Evolutionary conservation across 495 filamentous ascomycete genomes (phyloP), one percentile per base, ranked within the genome.

Genomic region (Apiosordaria backusii): DNA sequence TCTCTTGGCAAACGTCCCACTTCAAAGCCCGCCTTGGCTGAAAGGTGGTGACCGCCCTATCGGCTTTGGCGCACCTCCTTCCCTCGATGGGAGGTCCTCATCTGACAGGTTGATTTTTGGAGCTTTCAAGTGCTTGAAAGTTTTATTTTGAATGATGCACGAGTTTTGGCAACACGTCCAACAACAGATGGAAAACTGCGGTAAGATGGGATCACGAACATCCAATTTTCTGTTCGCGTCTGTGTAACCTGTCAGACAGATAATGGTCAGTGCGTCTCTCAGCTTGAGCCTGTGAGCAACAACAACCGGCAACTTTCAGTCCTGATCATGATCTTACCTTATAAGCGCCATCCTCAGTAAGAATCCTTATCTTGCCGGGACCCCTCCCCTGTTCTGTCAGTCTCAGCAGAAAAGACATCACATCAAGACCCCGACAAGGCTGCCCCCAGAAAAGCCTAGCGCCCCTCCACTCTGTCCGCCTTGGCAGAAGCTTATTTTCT

Each of bases 11-110:
- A 55, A 55, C 5, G 52, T 15, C 52, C n/a, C 16, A 15, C 35
- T 45, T 45, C 35, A 23, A 55, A 55, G 52, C 52, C 52, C 52
- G 52, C 52, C 52, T 55, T 55, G 52, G 52, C 52, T 55, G n/a
- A 23, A 55, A 23, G 4, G 21, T 21, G 35, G 35, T 22, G n/a
- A 55, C 19, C 52, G 22, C 52, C 52, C 52, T 55, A 23, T 55
- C 52, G 52, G 52, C 16, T 55, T 55, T 55, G n/a, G 35, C 35
- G 35, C 35, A 45, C 1, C 35, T 45, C 35, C 35, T 45, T 45
- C 35, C 35, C 16, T 7, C 10, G 35, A 45, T 45, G 16, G 35
- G 9, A 45, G 10, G 35, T 2, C 35, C 35, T 45, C 9, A 45
- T 13, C 35, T 45, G 35, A 45, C 35, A 45, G 35, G 35, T 45